phyloP scores from a whole-genome alignment of 2,329 filamentous ascomycete genomes.

The Scopulariopsis brevicaulis region DNA sequence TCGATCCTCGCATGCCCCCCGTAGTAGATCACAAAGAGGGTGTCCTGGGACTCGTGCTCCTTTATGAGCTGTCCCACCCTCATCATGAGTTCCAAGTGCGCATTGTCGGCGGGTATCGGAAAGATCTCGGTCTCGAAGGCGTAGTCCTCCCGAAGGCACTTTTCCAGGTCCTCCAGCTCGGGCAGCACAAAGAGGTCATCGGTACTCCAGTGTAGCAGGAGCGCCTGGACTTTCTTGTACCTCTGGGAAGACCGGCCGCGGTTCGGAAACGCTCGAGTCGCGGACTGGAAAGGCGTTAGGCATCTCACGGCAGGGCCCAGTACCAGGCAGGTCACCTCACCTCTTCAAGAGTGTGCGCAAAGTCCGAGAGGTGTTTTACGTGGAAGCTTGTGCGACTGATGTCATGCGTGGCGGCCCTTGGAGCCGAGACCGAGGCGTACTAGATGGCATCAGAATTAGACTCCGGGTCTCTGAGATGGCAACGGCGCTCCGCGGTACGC shows the following conservation, averaged over 20 bases:
- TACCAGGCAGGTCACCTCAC: conserved; percentile 20
- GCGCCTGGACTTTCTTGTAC: conserved; percentile 41
- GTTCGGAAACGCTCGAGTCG: conserved; percentile 44
- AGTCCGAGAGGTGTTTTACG: conserved; percentile 42
- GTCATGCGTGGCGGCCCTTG: conserved; percentile 39
- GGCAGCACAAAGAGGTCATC: conserved; percentile 48
- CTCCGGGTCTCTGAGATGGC: neutral
- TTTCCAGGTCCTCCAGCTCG: conserved; percentile 44
- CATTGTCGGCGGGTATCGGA: conserved; percentile 44
- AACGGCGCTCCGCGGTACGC: neutral
- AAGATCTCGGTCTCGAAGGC: conserved; percentile 46
- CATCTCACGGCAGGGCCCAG: neutral
- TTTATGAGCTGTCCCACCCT: conserved; percentile 45
- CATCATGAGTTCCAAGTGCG: conserved; percentile 47
- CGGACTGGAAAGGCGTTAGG: conserved; percentile 27
- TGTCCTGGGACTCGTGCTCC: conserved; percentile 41
- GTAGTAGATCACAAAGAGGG: conserved; percentile 46
- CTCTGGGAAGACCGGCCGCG: conserved; percentile 37
- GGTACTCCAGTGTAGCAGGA: conserved; percentile 45
- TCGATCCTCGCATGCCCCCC: conserved; percentile 49
- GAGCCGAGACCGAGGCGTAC: conserved; percentile 7
- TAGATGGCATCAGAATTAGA: conserved; percentile 1
- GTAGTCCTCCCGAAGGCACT: conserved; percentile 42
- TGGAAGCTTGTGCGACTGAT: conserved; percentile 46
- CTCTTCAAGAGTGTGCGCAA: conserved; percentile 42